These are phyloP conservation scores for Candida ovalis DNA, from an alignment of 805 yeast species.

Conservation along the genomic window DNA sequence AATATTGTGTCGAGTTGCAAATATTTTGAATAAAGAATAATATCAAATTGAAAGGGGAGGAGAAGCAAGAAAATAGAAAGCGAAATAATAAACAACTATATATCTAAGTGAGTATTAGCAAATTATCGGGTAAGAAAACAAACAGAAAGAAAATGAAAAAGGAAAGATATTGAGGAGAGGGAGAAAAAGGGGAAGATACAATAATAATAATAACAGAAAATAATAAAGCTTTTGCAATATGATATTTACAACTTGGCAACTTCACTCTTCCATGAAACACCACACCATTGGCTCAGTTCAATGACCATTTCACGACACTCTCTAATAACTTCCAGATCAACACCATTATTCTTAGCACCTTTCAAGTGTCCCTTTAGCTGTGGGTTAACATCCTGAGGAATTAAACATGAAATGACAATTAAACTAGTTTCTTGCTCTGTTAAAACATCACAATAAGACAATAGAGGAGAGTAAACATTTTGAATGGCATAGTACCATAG, in stretches of 20 bases:
- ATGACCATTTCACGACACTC: conserved; percentile 61
- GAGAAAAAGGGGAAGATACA: neutral
- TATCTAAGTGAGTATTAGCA: too few relatives aligned
- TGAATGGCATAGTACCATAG: conserved; percentile 69
- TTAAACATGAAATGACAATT: conserved; percentile 71
- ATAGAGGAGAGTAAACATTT: conserved; percentile 73
- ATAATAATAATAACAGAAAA: neutral
- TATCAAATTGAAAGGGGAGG: neutral
- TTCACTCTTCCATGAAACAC: conserved; percentile 54
- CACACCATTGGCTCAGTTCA: conserved; percentile 70
- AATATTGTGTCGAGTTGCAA: too few relatives aligned
- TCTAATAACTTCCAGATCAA: conserved; percentile 56
- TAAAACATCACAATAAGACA: conserved; percentile 64
- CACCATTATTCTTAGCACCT: conserved; percentile 83
- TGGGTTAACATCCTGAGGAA: conserved; percentile 92
- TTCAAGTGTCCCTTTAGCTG: conserved; percentile 86
- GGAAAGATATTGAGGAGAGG: too few relatives aligned
- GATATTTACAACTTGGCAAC: conserved; percentile 47
- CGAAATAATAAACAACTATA: too few relatives aligned
- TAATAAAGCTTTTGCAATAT: too few relatives aligned
- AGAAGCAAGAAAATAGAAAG: too few relatives aligned
- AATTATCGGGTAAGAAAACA: neutral
- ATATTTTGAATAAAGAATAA: neutral
- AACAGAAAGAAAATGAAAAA: neutral
- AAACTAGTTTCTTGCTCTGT: conserved; percentile 68